Conservation (phyloP, 176 grass and related monocot genomes). For the Rhynchospora tenuis region DNA sequence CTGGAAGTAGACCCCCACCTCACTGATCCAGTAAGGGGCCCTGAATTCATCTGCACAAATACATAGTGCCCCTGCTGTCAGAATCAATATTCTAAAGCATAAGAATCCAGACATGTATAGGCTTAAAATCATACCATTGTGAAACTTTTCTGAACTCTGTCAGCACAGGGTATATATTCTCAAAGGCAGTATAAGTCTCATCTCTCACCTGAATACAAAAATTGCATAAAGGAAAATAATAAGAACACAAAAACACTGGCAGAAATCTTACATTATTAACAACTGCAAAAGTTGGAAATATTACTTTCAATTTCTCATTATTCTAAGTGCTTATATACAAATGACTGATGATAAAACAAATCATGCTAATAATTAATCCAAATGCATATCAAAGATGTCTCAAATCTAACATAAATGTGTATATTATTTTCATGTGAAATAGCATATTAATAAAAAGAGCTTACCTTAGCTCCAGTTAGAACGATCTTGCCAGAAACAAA, state of each 20-base stretch:
- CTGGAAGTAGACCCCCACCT: slow-evolving; percentile 13
- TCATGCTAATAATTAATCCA: background rate
- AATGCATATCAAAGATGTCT: background rate
- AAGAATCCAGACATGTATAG: background rate
- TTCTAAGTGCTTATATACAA: background rate
- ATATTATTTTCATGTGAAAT: background rate
- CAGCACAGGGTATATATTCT: slow-evolving; percentile 94
- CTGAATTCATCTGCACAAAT: background rate
- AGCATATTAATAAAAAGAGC: background rate
- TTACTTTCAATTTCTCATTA: background rate
- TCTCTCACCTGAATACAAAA: slow-evolving; percentile 66
- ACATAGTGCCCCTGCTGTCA: background rate
- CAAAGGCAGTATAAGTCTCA: slow-evolving; percentile 92
- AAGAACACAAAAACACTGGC: background rate
- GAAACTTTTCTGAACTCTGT: slow-evolving; percentile 86
- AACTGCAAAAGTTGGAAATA: background rate
- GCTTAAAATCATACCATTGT: slow-evolving; percentile 55
- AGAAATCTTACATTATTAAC: background rate
- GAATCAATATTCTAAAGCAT: background rate
- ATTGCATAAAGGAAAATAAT: background rate
- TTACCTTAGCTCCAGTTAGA: slow-evolving; percentile 90
- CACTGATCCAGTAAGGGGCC: slow-evolving; percentile 2
- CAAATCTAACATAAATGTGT: background rate
- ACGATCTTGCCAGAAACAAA: slow-evolving; percentile 99
- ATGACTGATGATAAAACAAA: background rate